These are phyloP conservation scores for Neurospora sp. DNA, from an alignment of 495 filamentous ascomycete species.

Conservation along the genomic window DNA sequence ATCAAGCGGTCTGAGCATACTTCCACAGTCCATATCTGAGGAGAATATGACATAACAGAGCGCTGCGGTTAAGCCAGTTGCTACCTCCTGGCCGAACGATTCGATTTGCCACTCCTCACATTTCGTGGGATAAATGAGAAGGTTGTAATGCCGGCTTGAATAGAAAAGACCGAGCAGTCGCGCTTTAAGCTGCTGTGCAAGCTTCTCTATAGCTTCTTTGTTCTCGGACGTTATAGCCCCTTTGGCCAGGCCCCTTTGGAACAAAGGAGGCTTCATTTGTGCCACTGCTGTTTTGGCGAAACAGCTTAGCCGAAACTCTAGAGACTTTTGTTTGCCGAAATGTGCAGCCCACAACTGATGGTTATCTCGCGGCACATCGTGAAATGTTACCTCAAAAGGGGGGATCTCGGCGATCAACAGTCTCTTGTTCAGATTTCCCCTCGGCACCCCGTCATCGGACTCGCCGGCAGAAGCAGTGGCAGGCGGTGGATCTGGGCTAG, in stretches of 20 bases:
- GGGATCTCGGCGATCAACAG: constrained; percentile 15
- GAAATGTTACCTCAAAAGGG: constrained; percentile 20
- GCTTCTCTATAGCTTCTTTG: constrained; percentile 10
- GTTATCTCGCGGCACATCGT: constrained; percentile 18
- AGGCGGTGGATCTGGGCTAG: constrained; percentile 15
- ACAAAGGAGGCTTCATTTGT: constrained; percentile 3
- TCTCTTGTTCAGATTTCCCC: constrained; percentile 16
- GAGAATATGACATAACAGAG: constrained; percentile 29
- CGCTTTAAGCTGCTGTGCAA: constrained; percentile 23
- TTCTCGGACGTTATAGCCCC: constrained; percentile 12
- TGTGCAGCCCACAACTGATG: constrained; percentile 20
- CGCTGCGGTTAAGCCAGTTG: constrained; percentile 10
- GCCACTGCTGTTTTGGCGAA: constrained; percentile 14
- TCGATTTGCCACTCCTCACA: constrained; percentile 29
- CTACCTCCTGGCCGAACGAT: constrained; percentile 7
- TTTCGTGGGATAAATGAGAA: constrained; percentile 31
- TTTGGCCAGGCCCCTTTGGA: constrained; percentile 3
- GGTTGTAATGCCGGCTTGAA: constrained; percentile 20
- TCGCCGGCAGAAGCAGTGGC: neutral
- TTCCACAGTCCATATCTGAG: constrained; percentile 8
- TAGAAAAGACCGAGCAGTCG: constrained; percentile 22
- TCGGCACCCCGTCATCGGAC: constrained; percentile 5
- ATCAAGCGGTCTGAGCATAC: constrained; percentile 12
- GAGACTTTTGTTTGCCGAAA: constrained; percentile 20
- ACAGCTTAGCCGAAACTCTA: constrained; percentile 25